These are phyloP conservation scores for Fusarium xylarioides DNA, from an alignment of 2,329 filamentous ascomycete genomes.

Conservation along the genomic window DNA sequence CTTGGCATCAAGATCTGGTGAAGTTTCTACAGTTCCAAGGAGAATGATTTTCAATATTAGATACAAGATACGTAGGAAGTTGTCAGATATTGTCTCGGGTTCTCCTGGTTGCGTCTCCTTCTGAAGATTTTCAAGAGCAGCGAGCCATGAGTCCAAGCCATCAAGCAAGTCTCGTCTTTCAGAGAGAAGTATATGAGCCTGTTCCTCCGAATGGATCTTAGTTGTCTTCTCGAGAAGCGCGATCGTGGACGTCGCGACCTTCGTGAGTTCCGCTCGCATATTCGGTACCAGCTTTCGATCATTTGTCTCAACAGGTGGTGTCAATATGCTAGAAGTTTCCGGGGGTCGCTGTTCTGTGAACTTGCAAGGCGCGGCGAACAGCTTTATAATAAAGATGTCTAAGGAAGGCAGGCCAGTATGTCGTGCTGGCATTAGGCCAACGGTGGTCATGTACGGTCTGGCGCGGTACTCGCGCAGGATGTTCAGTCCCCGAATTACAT, in stretches of 20 bases:
- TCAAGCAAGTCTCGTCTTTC: slow-evolving; percentile 46
- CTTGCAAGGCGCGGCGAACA: slow-evolving; percentile 54
- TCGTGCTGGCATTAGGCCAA: slow-evolving; percentile 45
- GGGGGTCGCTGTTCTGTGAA: slow-evolving; percentile 47
- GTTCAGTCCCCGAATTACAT: slow-evolving; percentile 54
- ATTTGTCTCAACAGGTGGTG: slow-evolving; percentile 31
- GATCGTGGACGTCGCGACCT: slow-evolving; percentile 46
- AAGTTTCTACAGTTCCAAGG: slow-evolving; percentile 45
- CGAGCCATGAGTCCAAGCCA: slow-evolving; percentile 47
- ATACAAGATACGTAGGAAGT: slow-evolving; percentile 50
- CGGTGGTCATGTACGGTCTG: slow-evolving; percentile 46
- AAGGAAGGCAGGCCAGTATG: slow-evolving; percentile 49
- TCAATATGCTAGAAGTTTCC: slow-evolving; percentile 15
- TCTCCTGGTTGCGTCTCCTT: slow-evolving; percentile 20
- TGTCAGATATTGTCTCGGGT: slow-evolving; percentile 44
- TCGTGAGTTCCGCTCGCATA: slow-evolving; percentile 48
- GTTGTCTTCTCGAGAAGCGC: slow-evolving; percentile 46
- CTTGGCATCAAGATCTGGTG: slow-evolving; percentile 38
- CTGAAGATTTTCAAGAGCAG: slow-evolving; percentile 41
- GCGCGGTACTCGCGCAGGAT: slow-evolving; percentile 54
- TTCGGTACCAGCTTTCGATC: slow-evolving; percentile 48
- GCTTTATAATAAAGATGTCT: slow-evolving; percentile 54
- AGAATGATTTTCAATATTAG: slow-evolving; percentile 48
- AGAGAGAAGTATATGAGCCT: slow-evolving; percentile 39
- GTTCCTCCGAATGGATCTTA: slow-evolving; percentile 32